Evolutionary conservation across 1,284 basidiomycete genomes (phyloP), one percentile per base, ranked within the genome.

Genomic region (Mycena sp.): DNA sequence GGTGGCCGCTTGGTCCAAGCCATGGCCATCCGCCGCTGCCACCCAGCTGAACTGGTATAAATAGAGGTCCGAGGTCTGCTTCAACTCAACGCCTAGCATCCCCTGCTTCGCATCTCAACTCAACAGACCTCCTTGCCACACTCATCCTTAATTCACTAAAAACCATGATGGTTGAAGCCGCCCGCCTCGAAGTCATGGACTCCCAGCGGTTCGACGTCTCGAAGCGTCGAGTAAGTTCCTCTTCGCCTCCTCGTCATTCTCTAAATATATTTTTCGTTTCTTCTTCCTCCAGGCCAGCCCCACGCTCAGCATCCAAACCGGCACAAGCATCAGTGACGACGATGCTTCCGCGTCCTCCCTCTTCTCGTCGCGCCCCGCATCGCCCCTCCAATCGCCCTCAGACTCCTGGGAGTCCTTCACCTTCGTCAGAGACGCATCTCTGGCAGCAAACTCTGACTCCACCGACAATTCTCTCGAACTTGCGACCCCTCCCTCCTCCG

Each of bases 141-240:
- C 29, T n/a, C 32, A 52, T 43, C n/a, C 28, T 41, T 48, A 26
- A 52, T 53, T 58, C 25, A 28, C 50, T 17, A 41, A 23, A 28
- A 46, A 45, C 55, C 30, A 43, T 61, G 44, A 64, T 52, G 49
- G 51, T 61, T 41, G 65, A 69, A 60, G 37, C 58, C 30, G 61
- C 55, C 30, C 68, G 64, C 26, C 55, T 69, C 56, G 67, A 69
- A 29, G 35, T 65, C n/a, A 70, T 77, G 71, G 71, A 73, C 51
- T 53, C 71, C 48, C 76, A 76, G 63, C 64, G 75, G n/a, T 76
- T 67, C 35, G 72, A 77, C 55, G 53, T 59, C 11, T 66, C 69
- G 6, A 72, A 71, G 56, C 69, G 64, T 58, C 56, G 58, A 25
- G 74, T 74, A 62, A 49, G 73, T 61, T 45, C 35, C 7, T 26